Evolutionary conservation across 2,329 filamentous ascomycete genomes (phyloP).

Genomic region (Alternaria brassicicola): DNA sequence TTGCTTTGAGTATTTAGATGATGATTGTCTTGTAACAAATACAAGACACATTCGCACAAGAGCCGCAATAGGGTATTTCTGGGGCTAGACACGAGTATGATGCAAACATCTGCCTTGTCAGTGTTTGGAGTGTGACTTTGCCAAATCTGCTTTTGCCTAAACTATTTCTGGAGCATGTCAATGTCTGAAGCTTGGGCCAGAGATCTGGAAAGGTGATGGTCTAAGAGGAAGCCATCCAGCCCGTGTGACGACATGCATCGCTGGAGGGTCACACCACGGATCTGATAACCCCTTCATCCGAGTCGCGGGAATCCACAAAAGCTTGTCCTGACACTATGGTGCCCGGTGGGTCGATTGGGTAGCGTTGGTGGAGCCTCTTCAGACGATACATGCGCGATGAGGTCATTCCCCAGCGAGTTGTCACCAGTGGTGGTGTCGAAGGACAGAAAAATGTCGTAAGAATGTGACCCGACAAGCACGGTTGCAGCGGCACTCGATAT

Average conservation of each 20-base stretch:
- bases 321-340: slow-evolving; percentile 6
- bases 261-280: background rate
- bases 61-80: background rate
- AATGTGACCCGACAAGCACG: slow-evolving; percentile 3
- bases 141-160: background rate
- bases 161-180: background rate
- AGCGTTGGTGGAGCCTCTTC: slow-evolving; percentile 7
- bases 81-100: background rate
- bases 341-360: slow-evolving; percentile 7
- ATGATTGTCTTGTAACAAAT: background rate
- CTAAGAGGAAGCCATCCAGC: background rate
- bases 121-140: background rate
- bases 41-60: background rate
- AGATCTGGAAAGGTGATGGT: background rate
- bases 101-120: background rate
- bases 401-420: slow-evolving; percentile 7
- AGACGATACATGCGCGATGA: slow-evolving; percentile 9
- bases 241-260: background rate
- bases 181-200: too few relatives aligned
- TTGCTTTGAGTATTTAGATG: background rate
- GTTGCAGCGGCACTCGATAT: slow-evolving; percentile 7
- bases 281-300: slow-evolving; percentile 1
- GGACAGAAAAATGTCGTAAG: background rate
- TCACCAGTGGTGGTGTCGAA: background rate
- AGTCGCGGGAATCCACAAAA: slow-evolving; percentile 3